These are phyloP conservation scores for Harrya chromipes DNA, from an alignment of 768 basidiomycete species.

Conservation along the genomic window DNA sequence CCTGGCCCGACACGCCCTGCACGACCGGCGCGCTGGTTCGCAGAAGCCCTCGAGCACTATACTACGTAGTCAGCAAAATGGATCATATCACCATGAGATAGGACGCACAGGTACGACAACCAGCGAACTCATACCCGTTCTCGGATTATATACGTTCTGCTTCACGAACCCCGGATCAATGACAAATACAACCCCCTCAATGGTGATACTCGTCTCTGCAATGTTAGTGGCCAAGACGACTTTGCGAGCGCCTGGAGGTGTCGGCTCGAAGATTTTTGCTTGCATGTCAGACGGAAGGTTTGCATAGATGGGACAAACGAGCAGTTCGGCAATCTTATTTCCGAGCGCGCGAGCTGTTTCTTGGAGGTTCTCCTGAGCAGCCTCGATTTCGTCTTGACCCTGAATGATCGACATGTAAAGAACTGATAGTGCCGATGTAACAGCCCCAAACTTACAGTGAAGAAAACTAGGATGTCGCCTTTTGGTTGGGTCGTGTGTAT, in stretches of 20 bases:
- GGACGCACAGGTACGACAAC: slow-evolving; percentile 87
- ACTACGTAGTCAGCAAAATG: neutral
- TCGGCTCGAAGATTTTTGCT: slow-evolving; percentile 98
- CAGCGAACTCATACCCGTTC: slow-evolving; percentile 97
- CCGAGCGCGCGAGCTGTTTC: slow-evolving; percentile 94
- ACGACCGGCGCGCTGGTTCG: slow-evolving; percentile 94
- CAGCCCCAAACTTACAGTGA: slow-evolving; percentile 62
- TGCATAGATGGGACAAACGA: slow-evolving; percentile 97
- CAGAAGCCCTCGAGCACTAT: slow-evolving; percentile 95
- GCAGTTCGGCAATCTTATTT: slow-evolving; percentile 92
- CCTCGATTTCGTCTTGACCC: slow-evolving; percentile 99
- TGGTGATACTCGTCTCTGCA: slow-evolving; percentile 99
- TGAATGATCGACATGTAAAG: slow-evolving; percentile 7
- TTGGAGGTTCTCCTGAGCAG: slow-evolving; percentile 91
- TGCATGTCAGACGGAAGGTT: slow-evolving; percentile 99
- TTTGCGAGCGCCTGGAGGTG: slow-evolving; percentile 93
- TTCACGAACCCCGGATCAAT: slow-evolving; percentile 99
- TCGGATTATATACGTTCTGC: slow-evolving; percentile 97
- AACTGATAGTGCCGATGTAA: neutral
- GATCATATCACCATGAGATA: neutral
- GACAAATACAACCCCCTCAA: slow-evolving; percentile 98
- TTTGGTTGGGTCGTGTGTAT: slow-evolving; percentile 98
- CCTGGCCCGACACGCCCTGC: slow-evolving; percentile 98
- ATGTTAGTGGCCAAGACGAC: slow-evolving; percentile 99
- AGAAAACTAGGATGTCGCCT: slow-evolving; percentile 96